Base-by-base conservation (phyloP, 2,329 filamentous ascomycete genomes). In the Venturia nashicola region DNA sequence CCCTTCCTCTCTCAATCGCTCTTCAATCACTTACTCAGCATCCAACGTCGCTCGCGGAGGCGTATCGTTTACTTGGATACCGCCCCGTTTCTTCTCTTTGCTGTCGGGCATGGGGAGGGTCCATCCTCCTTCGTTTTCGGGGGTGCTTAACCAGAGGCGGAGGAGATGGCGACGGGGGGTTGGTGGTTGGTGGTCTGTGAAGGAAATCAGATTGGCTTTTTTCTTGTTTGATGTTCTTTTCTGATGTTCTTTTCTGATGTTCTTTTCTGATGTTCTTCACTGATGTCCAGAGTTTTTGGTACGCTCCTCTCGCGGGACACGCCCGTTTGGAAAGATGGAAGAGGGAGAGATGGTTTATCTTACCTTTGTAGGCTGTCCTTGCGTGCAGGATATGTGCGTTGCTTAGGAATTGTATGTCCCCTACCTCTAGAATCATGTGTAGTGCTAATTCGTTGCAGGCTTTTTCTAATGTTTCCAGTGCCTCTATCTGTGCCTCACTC, bases 401-500 rank as follows among this genome's bases (percentile, higher is more conserved):
- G 68, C 85, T 85, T 64, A 95, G 72, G 75, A 96, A 93, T 75
- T 96, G 91, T 67, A 96, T 92, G 71, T 96, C 91, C 59, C 91
- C 91, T 20, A 94, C 83, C 68, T 93, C 89, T 9, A 95, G 81
- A 54, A 94, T 78, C 90, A 95, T 95, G 76, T 95, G 90, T 68
- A 96, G 79, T 3, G 88, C 82, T 61, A 91, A 78, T 6, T 84
- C 79, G 71, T 88, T 78, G 76, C 89, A 93, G 0, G 87, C 91
- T 40, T 87, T 84, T 73, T 96, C 91, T 9, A 93, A 80, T 7
- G 93, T 79, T 54, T 82, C 71, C 7, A 87, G 76, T 1, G 91
- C 91, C 65, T 85, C 83, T 62, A 81, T 69, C 76, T 96, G 91
- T 65, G 82, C 87, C 0, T 79, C 74, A 7, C 86, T 89, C 44